These are phyloP conservation scores for Trametes cubensis DNA, from an alignment of 768 basidiomycete genomes.

Conservation along the genomic window DNA sequence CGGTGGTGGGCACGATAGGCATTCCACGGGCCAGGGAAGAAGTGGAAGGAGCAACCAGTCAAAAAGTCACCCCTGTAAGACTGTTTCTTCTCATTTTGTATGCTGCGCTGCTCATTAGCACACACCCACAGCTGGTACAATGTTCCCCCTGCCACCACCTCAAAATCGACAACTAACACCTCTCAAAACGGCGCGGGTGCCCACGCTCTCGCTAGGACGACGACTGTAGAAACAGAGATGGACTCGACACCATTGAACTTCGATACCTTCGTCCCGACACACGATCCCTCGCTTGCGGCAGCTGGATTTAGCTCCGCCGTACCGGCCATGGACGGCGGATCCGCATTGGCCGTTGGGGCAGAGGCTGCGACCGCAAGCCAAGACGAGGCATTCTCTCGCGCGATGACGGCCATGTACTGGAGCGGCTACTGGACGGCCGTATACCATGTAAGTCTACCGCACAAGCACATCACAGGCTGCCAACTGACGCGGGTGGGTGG, in stretches of 20 bases:
- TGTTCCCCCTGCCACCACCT: constrained; percentile 43
- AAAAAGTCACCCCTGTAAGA: constrained; percentile 72
- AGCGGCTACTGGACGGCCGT: constrained; percentile 86
- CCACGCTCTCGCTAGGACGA: neutral
- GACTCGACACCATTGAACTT: constrained; percentile 72
- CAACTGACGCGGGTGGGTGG: neutral
- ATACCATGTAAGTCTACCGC: constrained; percentile 61
- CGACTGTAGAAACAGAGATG: constrained; percentile 33
- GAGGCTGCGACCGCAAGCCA: constrained; percentile 47
- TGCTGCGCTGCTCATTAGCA: neutral
- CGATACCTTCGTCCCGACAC: constrained; percentile 67
- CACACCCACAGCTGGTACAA: constrained; percentile 73
- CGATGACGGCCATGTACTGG: constrained; percentile 84
- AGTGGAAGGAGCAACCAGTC: constrained; percentile 71
- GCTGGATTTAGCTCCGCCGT: constrained; percentile 20
- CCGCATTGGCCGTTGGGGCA: neutral
- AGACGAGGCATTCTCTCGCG: constrained; percentile 78
- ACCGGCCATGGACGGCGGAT: constrained; percentile 18
- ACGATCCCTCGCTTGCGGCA: constrained; percentile 63
- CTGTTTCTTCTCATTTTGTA: neutral
- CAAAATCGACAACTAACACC: constrained; percentile 17
- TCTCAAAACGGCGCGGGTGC: neutral
- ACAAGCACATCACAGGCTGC: neutral
- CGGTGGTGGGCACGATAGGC: constrained; percentile 39
- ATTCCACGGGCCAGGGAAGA: constrained; percentile 67